Conservation (phyloP, 2,329 filamentous ascomycete species). For the Fusarium nygamai region DNA sequence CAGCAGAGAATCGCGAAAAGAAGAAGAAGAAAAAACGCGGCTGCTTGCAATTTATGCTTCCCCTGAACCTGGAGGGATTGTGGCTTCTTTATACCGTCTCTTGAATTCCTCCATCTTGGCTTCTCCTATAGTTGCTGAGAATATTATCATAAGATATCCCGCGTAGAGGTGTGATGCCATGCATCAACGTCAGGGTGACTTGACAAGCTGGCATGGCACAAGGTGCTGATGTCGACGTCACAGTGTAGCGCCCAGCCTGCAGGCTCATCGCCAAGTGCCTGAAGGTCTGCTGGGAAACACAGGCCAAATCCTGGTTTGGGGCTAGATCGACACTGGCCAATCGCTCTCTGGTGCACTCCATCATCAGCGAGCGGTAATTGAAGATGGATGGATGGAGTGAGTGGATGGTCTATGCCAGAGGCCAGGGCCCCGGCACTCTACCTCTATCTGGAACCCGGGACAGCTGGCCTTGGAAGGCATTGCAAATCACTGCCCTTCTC, state of each 20-base stretch:
- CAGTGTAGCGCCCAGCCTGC: conserved; percentile 26
- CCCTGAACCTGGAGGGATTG: not conserved
- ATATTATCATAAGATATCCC: not conserved
- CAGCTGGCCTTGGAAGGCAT: conserved; percentile 12
- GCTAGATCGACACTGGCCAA: conserved; percentile 28
- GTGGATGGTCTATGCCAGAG: not conserved
- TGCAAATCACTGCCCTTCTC: conserved; percentile 11
- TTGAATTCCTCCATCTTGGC: not conserved
- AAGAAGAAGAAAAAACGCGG: conserved; percentile 1
- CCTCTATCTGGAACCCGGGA: not conserved
- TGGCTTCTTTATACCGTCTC: not conserved
- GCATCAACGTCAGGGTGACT: conserved; percentile 13
- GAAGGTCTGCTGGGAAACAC: conserved; percentile 11
- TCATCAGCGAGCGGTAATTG: conserved; percentile 19
- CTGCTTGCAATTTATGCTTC: not conserved
- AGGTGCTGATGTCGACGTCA: conserved; percentile 40
- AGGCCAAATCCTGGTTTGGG: conserved; percentile 31
- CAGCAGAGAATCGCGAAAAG: not conserved
- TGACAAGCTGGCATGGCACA: conserved; percentile 22
- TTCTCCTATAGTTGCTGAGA: not conserved
- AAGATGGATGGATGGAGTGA: not conserved
- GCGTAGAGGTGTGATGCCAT: conserved; percentile 6
- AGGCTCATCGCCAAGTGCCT: conserved; percentile 39
- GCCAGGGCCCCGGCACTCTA: not conserved
- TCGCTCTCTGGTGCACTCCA: not conserved